Conservation (phyloP, 75 land plant genomes). For the Selaginella tamariscina region DNA sequence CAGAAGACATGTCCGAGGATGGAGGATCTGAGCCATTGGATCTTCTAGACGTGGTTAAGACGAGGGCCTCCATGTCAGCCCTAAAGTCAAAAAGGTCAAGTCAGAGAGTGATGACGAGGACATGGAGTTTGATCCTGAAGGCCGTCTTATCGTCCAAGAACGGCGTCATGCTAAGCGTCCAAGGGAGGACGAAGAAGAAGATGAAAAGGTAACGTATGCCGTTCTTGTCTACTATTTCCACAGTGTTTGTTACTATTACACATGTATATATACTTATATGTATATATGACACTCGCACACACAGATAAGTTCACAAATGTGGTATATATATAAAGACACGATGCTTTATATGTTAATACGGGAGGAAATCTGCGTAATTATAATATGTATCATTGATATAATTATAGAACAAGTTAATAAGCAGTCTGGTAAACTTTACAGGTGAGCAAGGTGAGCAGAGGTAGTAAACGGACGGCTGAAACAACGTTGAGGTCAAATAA, state of each 20-base stretch:
- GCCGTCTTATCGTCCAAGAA: constrained; percentile 53
- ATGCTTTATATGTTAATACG: too few species aligned
- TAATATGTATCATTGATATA: too few species aligned
- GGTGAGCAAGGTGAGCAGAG: constrained; percentile 7
- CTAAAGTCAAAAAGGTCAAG: constrained; percentile 21
- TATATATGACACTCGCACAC: too few species aligned
- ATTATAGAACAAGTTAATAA: too few species aligned
- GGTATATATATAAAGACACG: too few species aligned
- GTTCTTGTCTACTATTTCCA: too few species aligned
- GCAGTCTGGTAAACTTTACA: too few species aligned
- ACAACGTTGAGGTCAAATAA: constrained; percentile 20
- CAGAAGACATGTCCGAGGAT: constrained; percentile 46
- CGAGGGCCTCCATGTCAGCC: constrained; percentile 44
- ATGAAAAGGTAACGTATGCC: constrained; percentile 17
- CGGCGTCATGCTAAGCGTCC: neutral
- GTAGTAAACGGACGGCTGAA: constrained; percentile 14
- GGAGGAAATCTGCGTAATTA: too few species aligned
- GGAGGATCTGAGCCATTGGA: constrained; percentile 76
- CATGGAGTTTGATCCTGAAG: constrained; percentile 49
- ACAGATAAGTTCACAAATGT: too few species aligned
- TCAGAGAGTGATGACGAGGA: constrained; percentile 51
- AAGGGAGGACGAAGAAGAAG: constrained; percentile 17
- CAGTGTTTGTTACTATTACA: too few species aligned
- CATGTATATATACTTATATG: too few species aligned
- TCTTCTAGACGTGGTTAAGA: constrained; percentile 57